phyloP scores from a whole-genome alignment of 1,284 basidiomycete species.

The Kalmanozyma brasiliensis region DNA sequence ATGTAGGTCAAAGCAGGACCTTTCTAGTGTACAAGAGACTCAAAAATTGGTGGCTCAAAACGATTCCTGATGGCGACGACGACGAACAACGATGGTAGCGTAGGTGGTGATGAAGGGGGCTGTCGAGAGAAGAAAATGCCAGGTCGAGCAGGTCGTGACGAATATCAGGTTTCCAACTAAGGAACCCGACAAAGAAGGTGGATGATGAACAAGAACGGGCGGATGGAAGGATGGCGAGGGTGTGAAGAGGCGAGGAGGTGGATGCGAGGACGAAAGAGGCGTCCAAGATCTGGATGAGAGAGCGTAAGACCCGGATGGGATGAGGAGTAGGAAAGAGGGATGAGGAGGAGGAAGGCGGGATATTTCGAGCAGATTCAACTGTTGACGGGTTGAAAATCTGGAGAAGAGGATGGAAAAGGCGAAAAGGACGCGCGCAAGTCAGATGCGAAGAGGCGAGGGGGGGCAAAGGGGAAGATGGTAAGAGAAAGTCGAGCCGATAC shows the following conservation, averaged over 20 bases:
- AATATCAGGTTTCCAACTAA: slow-evolving; percentile 24
- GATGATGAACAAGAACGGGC: slow-evolving; percentile 6
- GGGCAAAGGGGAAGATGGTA: slow-evolving; percentile 26
- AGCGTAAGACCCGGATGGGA: slow-evolving; percentile 9
- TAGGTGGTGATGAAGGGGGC: slow-evolving; percentile 6
- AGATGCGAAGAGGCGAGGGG: too few species aligned
- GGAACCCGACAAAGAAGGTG: slow-evolving; percentile 14
- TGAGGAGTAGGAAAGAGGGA: slow-evolving; percentile 4
- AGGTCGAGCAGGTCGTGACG: slow-evolving; percentile 10
- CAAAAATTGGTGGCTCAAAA: slow-evolving; percentile 23
- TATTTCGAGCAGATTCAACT: slow-evolving; percentile 1
- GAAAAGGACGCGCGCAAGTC: slow-evolving; percentile 40
- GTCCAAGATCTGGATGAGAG: slow-evolving; percentile 14
- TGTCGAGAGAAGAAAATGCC: slow-evolving; percentile 9
- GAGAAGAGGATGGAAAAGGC: slow-evolving; percentile 18
- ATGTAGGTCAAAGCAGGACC: slow-evolving; percentile 24
- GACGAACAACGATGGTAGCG: slow-evolving; percentile 7
- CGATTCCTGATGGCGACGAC: slow-evolving; percentile 13
- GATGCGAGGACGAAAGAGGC: slow-evolving; percentile 32
- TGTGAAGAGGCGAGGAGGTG: slow-evolving; percentile 16
- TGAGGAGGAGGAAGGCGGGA: slow-evolving; percentile 6
- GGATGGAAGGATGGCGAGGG: slow-evolving; percentile 9
- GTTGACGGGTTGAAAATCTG: slow-evolving; percentile 7
- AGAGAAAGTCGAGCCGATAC: slow-evolving; percentile 32
- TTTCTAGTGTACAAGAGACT: slow-evolving; percentile 38